Base-by-base conservation (phyloP, 2,329 filamentous ascomycete genomes). In the Lasiodiplodia sp. region DNA sequence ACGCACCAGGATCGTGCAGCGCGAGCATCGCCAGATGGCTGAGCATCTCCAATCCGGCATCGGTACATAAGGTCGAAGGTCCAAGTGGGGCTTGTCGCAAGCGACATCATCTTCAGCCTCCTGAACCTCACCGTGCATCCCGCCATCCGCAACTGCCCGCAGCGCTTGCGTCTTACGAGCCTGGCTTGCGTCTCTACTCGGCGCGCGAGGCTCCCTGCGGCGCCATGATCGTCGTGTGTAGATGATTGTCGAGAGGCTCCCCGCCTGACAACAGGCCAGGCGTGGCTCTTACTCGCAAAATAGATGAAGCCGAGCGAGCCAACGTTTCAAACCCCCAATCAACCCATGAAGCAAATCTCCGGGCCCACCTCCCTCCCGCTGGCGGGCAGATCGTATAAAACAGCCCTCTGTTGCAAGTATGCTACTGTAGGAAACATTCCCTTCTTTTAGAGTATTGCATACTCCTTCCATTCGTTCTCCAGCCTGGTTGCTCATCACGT, bases 291-390 rank as follows among this genome's bases (percentile, higher is more conserved):
- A n/a, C 58, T 51, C 23, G 28, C 18, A 34, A 49, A 52, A 52
- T 52, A 64, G 60, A 64, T 64, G 60, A 64, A 64, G 44, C 60
- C 60, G 60, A 64, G 47, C n/a, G 31, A n/a, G 44, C 60, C 60
- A 40, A 31, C 52, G 60, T 64, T 64, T 64, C 60, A 64, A 28
- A 34, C 44, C 60, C 60, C 60, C 60, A 52, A 51, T 52, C 44
- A 53, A 64, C 25, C 37, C 44, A 53, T 64, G 60, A 38, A 64
- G 51, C 60, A 64, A 64, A 64, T 64, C 47, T 64, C 60, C 60
- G 60, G 60, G 31, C 31, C 31, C 31, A 53, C 60, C 34, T 34
- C 60, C 47, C 23, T 64, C 47, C 47, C 60, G 60, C 60, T 47
- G 6, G 18, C 31, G 4, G 10, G 60, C 28, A 52, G 60, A 52